A percentile compares a stretch with the other conserved stretches of the same genome.
phyloP scores from a whole-genome alignment of 192 early-diverging fungal species.

The Backusella australiensis region DNA sequence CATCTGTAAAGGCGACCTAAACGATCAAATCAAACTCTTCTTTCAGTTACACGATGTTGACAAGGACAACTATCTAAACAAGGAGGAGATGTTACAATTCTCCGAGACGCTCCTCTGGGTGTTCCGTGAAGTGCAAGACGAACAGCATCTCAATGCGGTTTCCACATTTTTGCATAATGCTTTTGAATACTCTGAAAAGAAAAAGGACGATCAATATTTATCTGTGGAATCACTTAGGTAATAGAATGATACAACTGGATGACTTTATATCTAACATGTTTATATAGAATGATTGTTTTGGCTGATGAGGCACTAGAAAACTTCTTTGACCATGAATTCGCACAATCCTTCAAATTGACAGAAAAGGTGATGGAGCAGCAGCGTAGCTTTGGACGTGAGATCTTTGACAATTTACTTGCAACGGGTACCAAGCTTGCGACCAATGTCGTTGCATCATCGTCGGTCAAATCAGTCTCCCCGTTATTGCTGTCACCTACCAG shows the following conservation, averaged over 20 bases:
- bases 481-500: neutral
- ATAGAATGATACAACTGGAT: neutral
- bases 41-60: constrained; percentile 72
- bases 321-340: constrained; percentile 78
- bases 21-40: constrained; percentile 66
- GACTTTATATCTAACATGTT: too few relatives aligned
- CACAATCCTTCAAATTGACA: constrained; percentile 55
- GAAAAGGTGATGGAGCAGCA: constrained; percentile 54
- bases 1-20: constrained; percentile 68
- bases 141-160: constrained; percentile 49
- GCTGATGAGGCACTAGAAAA: constrained; percentile 82
- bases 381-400: constrained; percentile 50
- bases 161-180: constrained; percentile 55
- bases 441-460: neutral
- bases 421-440: constrained; percentile 54
- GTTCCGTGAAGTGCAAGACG: constrained; percentile 33
- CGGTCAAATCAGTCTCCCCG: neutral
- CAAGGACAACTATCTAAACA: constrained; percentile 54
- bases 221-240: constrained; percentile 29
- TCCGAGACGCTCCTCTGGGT: constrained; percentile 81
- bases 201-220: constrained; percentile 8
- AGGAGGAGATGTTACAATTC: constrained; percentile 73
- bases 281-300: constrained; percentile 70
- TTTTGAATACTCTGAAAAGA: constrained; percentile 44
- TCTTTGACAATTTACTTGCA: constrained; percentile 53